Base-by-base conservation (phyloP, 169 alveolate species). In the Haemoproteus tartakovskyi region DNA sequence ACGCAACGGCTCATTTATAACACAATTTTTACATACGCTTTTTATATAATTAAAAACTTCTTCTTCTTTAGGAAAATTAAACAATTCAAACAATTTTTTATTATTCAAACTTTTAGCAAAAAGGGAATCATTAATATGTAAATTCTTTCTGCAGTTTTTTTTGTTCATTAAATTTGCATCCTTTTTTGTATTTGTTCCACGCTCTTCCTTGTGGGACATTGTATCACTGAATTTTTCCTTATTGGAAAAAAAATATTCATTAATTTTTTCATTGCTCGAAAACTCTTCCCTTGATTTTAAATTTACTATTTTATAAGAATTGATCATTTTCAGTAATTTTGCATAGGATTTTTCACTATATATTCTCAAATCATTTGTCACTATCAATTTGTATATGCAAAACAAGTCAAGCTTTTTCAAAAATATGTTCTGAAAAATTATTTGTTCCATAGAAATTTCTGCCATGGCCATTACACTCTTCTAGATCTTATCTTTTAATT, bases 401-500 rank as follows among this genome's bases (percentile, higher is more conserved):
- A 62, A 85, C 38, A 88, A 63, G 60, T 88, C 92, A 8, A 88
- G 33, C 37, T 63, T 79, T 18, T 60, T 60, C 26, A 88, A 40
- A 19, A 88, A 64, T 24, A 78, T 40, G 11, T 52, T 19, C 43
- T 88, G 92, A n/a, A 85, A 41, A 3, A 18, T 27, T 21, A 63
- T 57, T 51, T 88, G 87, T n/a, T 85, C 85, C 9, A 19, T 3
- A 4, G 82, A 50, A 4, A 83, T 80, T 33, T 60, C 80, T 6
- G 24, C 14, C 79, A 50, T 38, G n/a, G n/a, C n/a, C n/a, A n/a
- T n/a, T n/a, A n/a, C n/a, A n/a, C n/a, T n/a, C n/a, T n/a, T n/a
- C n/a, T n/a, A n/a, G n/a, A n/a, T n/a, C n/a, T n/a, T n/a, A n/a
- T n/a, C n/a, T n/a, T n/a, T n/a, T n/a, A n/a, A n/a, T n/a, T n/a